Conservation (phyloP, 2,329 filamentous ascomycete genomes). For the Microdochium trichocladiopsis region DNA sequence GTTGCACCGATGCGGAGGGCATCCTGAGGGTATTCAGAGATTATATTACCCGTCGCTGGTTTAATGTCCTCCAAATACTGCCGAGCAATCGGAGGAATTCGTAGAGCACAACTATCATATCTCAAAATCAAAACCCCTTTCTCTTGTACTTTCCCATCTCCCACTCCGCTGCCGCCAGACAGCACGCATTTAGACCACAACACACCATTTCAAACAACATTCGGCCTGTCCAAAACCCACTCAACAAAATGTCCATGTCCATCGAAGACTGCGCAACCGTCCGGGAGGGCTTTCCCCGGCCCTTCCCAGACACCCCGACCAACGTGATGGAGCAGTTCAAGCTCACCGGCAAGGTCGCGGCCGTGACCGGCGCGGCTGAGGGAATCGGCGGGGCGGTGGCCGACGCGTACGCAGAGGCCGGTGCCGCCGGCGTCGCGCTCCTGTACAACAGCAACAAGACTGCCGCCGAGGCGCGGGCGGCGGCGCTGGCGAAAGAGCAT, state of each 20-base stretch:
- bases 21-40: too few species aligned
- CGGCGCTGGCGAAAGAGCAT: conserved; percentile 22
- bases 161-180: too few species aligned
- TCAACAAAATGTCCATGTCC: conserved; percentile 32
- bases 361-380: conserved; percentile 37
- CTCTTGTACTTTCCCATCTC: too few species aligned
- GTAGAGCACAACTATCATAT: too few species aligned
- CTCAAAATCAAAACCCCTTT: too few species aligned
- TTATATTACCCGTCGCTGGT: neutral
- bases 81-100: too few species aligned
- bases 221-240: too few species aligned
- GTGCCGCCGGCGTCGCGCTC: conserved; percentile 30
- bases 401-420: conserved; percentile 37
- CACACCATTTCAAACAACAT: too few species aligned
- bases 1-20: neutral
- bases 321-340: conserved; percentile 38
- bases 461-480: conserved; percentile 25
- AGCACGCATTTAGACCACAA: too few species aligned
- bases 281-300: conserved; percentile 26
- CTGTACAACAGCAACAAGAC: conserved; percentile 30
- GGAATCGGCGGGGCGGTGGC: conserved; percentile 36
- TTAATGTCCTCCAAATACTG: too few species aligned
- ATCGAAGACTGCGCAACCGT: conserved; percentile 17
- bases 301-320: conserved; percentile 26
- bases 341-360: conserved; percentile 30